A percentile compares a stretch with the other conserved stretches of the same genome.
phyloP scores from a whole-genome alignment of 2,329 filamentous ascomycete species.

The Sclerotinia minor region DNA sequence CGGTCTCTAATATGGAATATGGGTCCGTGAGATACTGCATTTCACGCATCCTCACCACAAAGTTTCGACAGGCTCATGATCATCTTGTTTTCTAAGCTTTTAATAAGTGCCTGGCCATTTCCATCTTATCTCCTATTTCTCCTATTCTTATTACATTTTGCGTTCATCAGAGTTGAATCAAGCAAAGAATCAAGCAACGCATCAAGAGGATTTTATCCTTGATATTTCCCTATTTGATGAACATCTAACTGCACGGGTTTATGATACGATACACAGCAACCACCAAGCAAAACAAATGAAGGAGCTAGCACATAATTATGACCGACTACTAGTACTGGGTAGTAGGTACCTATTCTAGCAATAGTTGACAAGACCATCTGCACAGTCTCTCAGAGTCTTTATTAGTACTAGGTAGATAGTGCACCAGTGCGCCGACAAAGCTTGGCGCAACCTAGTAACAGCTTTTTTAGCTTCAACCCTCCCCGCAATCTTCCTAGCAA shows the following conservation, averaged over 20 bases:
- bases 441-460: not conserved
- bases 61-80: slow-evolving; percentile 20
- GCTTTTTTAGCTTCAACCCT: slow-evolving; percentile 13
- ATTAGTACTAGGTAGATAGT: not conserved
- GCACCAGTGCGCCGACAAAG: not conserved
- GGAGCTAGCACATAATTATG: not conserved
- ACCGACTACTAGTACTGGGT: no score
- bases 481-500: slow-evolving; percentile 24
- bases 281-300: not conserved
- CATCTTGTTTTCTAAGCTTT: slow-evolving; percentile 1
- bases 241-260: slow-evolving; percentile 6
- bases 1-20: slow-evolving; percentile 20
- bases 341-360: not conserved
- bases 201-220: not conserved
- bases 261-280: no score
- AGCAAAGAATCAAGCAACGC: no score
- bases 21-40: slow-evolving; percentile 20
- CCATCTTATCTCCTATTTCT: not conserved
- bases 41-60: not conserved
- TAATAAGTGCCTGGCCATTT: not conserved
- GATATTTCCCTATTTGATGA: not conserved
- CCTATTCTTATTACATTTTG: not conserved
- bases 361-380: not conserved
- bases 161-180: slow-evolving; percentile 1
- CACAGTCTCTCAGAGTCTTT: not conserved